Percentiles rank a stretch among this genome's conserved stretches.
These are phyloP conservation scores for Cladosporium sp. DNA, from an alignment of 2,329 filamentous ascomycete species.

Conservation along the genomic window DNA sequence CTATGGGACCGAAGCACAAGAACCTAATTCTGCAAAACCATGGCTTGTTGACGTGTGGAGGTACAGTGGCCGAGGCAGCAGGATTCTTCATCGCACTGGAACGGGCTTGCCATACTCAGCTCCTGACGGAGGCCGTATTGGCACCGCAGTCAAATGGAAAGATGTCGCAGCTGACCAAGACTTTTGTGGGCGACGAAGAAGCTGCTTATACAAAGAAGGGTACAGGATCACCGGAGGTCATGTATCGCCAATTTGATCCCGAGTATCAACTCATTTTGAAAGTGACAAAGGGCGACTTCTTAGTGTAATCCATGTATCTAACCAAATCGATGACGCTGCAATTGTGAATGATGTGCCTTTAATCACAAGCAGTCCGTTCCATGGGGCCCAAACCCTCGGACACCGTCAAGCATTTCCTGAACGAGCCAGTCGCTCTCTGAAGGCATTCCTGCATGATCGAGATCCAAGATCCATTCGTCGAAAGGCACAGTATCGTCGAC, in stretches of 20 bases:
- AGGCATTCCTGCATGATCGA: neutral
- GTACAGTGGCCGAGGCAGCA: conserved; percentile 37
- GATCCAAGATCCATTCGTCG: neutral
- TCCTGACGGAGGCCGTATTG: conserved; percentile 32
- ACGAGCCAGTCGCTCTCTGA: neutral
- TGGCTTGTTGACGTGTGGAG: conserved; percentile 35
- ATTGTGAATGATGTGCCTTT: no score
- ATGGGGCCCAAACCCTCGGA: neutral
- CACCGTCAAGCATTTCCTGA: neutral
- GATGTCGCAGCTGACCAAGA: conserved; percentile 21
- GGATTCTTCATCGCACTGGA: conserved; percentile 39
- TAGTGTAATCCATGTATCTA: no score
- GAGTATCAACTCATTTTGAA: conserved; percentile 7
- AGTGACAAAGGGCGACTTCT: conserved; percentile 6
- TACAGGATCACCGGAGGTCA: conserved; percentile 3
- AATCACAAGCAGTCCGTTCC: neutral
- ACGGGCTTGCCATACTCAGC: conserved; percentile 36
- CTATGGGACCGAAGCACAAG: conserved; percentile 30
- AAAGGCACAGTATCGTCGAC: neutral
- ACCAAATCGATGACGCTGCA: no score
- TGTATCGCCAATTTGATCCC: conserved; percentile 11
- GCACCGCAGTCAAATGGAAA: conserved; percentile 27
- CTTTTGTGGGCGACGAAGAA: conserved; percentile 32
- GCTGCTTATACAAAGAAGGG: conserved; percentile 27
- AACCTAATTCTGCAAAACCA: conserved; percentile 38